These are phyloP conservation scores for Vaccinium vitisidaea DNA, from an alignment of 148 eudicot genomes.

Conservation along the genomic window DNA sequence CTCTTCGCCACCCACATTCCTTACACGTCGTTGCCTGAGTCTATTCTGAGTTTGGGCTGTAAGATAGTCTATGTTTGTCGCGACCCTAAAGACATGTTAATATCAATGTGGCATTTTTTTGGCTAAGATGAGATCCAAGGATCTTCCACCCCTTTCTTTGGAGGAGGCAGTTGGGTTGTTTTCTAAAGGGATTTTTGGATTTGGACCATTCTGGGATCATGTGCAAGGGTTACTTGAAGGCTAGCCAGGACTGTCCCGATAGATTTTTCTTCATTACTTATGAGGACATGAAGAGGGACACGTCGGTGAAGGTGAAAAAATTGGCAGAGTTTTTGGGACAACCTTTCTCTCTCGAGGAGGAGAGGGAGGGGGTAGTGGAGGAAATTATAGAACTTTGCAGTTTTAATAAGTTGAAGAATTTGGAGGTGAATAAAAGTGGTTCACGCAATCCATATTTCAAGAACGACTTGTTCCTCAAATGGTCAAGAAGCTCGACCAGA, in stretches of 20 bases:
- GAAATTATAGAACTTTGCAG: background rate
- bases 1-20: slow-evolving; percentile 27
- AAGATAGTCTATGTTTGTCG: slow-evolving; percentile 24
- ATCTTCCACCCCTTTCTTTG: background rate
- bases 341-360: background rate
- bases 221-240: slow-evolving; percentile 22
- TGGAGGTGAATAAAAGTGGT: slow-evolving; percentile 17
- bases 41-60: background rate
- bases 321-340: background rate
- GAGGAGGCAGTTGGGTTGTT: slow-evolving; percentile 22
- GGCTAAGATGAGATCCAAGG: background rate
- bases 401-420: background rate
- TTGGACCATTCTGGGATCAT: slow-evolving; percentile 33
- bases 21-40: background rate
- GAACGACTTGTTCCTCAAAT: slow-evolving; percentile 7
- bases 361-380: background rate
- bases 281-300: slow-evolving; percentile 19
- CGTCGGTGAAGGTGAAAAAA: background rate
- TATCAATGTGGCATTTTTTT: slow-evolving; percentile 20
- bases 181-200: slow-evolving; percentile 6
- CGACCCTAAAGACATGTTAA: slow-evolving; percentile 21
- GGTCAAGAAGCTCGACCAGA: background rate
- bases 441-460: background rate
- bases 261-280: slow-evolving; percentile 15
- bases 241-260: slow-evolving; percentile 11